phyloP scores from a whole-genome alignment of 176 grass and related monocot genomes.

The Zea mays region Zm-B73-REFERENCE-NAM-5.0 NC_050100.1:61190501-61191000 shows the following conservation, averaged over 20 bases:
- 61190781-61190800: constrained; percentile 74
- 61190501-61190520: constrained; percentile 68
- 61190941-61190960: not conserved
- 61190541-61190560: constrained; percentile 91
- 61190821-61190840: constrained; percentile 21
- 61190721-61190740: not conserved
- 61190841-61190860: not conserved
- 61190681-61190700: not conserved
- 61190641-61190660: constrained; percentile 60
- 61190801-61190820: constrained; percentile 98
- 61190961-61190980: not conserved
- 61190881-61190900: constrained; percentile 1
- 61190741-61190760: constrained; percentile 87
- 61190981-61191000: not conserved
- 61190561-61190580: constrained; percentile 94
- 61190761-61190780: constrained; percentile 60
- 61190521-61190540: constrained; percentile 66
- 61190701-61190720: not conserved
- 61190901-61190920: not conserved
- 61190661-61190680: not conserved
- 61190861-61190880: not conserved
- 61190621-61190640: constrained; percentile 95
- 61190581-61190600: constrained; percentile 71
- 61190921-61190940: not conserved
- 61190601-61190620: constrained; percentile 76